A percentile compares a stretch with the other conserved stretches of the same genome.
These are phyloP conservation scores for Phoenix dactylifera DNA, from an alignment of 176 grass and related monocot species.

Conservation along the genomic window DNA sequence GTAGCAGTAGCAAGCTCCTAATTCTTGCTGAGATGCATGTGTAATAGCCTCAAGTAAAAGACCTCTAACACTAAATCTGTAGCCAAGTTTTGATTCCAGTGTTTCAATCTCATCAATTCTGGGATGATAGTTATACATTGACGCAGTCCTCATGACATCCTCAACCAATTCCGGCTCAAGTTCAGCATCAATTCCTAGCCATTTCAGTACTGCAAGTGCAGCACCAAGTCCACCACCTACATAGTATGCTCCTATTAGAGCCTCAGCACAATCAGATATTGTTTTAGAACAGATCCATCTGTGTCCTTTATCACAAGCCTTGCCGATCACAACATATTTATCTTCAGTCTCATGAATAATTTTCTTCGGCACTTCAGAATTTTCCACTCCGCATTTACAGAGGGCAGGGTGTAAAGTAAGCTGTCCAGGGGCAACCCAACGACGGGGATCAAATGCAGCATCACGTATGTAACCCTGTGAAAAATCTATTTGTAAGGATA, in stretches of 20 bases:
- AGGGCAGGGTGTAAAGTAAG: slow-evolving; percentile 42
- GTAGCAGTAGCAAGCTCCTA: slow-evolving; percentile 53
- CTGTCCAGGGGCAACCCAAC: slow-evolving; percentile 93
- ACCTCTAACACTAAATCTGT: slow-evolving; percentile 53
- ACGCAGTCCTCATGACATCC: slow-evolving; percentile 42
- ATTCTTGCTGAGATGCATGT: slow-evolving; percentile 72
- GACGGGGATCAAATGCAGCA: slow-evolving; percentile 77
- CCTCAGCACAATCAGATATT: slow-evolving; percentile 83
- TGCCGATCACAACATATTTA: slow-evolving; percentile 56
- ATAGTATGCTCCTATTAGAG: slow-evolving; percentile 91
- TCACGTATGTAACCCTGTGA: slow-evolving; percentile 77
- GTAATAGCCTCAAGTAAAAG: slow-evolving; percentile 74
- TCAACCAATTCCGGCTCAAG: slow-evolving; percentile 44
- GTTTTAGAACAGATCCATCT: slow-evolving; percentile 97
- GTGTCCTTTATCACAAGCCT: slow-evolving; percentile 82
- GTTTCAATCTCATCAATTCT: slow-evolving; percentile 49
- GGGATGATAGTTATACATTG: slow-evolving; percentile 37
- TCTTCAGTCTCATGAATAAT: slow-evolving; percentile 34
- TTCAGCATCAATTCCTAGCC: slow-evolving; percentile 55
- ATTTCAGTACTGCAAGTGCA: slow-evolving; percentile 62
- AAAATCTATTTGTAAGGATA: neutral
- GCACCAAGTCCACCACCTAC: slow-evolving; percentile 60
- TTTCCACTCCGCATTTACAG: slow-evolving; percentile 46
- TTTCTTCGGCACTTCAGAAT: slow-evolving; percentile 25
- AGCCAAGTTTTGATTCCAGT: slow-evolving; percentile 70